A percentile compares a stretch with the other conserved stretches of the same genome.
Conservation (phyloP, 352 stramenopile species). For the Phytophthora tentaculata region DNA sequence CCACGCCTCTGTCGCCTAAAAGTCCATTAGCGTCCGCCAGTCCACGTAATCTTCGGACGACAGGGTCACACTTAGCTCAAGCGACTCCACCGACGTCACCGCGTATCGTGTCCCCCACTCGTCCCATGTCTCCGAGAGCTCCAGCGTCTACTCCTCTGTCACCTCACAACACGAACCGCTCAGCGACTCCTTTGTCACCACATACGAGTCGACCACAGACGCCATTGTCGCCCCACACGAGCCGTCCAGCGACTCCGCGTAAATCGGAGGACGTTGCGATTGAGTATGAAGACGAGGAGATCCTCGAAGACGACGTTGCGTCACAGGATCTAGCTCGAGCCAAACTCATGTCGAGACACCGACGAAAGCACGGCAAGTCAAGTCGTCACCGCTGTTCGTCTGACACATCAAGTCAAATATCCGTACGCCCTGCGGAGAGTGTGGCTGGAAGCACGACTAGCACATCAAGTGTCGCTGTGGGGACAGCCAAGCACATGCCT, state of each 20-base stretch:
- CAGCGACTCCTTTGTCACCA: constrained; percentile 20
- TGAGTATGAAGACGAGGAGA: constrained; percentile 55
- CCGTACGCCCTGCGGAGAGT: constrained; percentile 39
- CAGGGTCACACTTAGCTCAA: constrained; percentile 5
- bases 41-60: constrained; percentile 34
- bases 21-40: constrained; percentile 23
- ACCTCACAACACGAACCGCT: constrained; percentile 17
- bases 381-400: constrained; percentile 13
- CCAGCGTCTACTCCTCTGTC: constrained; percentile 2
- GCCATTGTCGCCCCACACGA: constrained; percentile 15
- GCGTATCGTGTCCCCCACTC: constrained; percentile 22
- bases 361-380: constrained; percentile 27
- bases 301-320: constrained; percentile 32
- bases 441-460: constrained; percentile 33
- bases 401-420: constrained; percentile 29
- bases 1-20: constrained; percentile 10
- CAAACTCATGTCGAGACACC: constrained; percentile 21
- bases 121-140: constrained; percentile 25
- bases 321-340: constrained; percentile 24
- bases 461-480: constrained; percentile 34
- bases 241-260: constrained; percentile 5
- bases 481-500: constrained; percentile 66
- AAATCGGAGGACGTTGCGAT: constrained; percentile 26
- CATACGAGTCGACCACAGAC: not conserved
- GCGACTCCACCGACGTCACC: constrained; percentile 27